Conservation (phyloP, 345 rosid genomes). For the Eucalyptus cloeziana region DNA sequence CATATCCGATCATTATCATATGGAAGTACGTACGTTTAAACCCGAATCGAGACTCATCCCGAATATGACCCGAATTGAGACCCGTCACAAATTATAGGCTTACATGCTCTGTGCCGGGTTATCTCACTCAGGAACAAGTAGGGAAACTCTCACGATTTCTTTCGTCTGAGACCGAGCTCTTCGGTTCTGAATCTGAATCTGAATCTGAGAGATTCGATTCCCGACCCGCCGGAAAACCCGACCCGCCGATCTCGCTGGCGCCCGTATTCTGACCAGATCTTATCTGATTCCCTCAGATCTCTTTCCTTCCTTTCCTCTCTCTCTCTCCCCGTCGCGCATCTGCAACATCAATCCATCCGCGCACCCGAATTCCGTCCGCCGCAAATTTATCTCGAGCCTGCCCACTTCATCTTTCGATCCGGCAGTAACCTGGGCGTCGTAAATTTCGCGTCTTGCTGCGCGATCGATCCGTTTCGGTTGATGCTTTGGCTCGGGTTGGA, state of each 20-base stretch:
- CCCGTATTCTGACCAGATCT: not conserved
- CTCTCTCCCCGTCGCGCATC: not conserved
- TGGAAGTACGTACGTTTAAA: not conserved
- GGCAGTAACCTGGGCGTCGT: not conserved
- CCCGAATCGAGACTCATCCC: fast-evolving
- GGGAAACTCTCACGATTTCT: not conserved
- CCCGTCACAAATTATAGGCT: not conserved
- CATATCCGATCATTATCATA: fast-evolving
- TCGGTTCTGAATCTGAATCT: not conserved
- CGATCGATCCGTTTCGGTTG: not conserved
- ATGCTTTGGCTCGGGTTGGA: not conserved
- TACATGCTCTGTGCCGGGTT: not conserved
- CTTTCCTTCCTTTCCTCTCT: not conserved
- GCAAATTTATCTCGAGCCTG: not conserved
- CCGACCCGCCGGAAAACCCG: not conserved
- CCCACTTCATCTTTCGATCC: not conserved
- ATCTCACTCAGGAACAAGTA: not conserved
- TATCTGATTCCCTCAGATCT: not conserved
- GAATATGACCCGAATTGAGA: not conserved
- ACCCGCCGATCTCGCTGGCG: not conserved
- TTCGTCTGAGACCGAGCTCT: not conserved
- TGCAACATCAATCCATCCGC: not conserved
- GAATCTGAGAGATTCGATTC: not conserved
- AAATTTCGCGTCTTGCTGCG: not conserved
- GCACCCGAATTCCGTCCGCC: not conserved